Conservation (phyloP, 176 grass and related monocot species). For the Juncus effusus region DNA sequence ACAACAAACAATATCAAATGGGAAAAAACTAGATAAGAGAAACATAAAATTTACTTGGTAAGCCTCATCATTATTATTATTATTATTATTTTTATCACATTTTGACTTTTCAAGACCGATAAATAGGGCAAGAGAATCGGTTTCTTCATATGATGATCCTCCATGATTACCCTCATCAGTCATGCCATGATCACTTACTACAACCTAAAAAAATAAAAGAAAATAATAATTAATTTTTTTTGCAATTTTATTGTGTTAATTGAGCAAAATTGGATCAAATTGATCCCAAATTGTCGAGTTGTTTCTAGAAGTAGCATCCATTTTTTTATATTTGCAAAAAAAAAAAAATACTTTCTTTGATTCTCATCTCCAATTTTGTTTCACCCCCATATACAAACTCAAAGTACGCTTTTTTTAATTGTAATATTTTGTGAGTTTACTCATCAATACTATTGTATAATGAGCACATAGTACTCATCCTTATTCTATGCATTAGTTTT, state of each 20-base stretch:
- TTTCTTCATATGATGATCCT: slow-evolving; percentile 91
- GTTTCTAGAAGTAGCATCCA: too few species aligned
- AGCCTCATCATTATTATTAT: slow-evolving; percentile 33
- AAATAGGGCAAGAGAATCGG: slow-evolving; percentile 82
- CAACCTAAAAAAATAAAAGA: slow-evolving; percentile 44
- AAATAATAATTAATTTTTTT: slow-evolving; percentile 12
- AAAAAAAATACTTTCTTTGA: too few species aligned
- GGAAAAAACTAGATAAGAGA: slow-evolving; percentile 17
- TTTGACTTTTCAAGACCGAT: slow-evolving; percentile 38
- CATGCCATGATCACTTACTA: slow-evolving; percentile 97
- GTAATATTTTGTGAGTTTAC: too few species aligned
- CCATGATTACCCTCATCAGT: slow-evolving; percentile 90
- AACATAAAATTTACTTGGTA: slow-evolving; percentile 53
- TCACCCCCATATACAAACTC: too few species aligned
- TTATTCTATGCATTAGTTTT: too few species aligned
- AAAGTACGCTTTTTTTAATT: too few species aligned
- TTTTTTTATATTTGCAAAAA: too few species aligned
- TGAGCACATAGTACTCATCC: too few species aligned
- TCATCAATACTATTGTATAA: too few species aligned
- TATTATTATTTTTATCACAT: slow-evolving; percentile 44
- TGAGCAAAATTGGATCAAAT: too few species aligned
- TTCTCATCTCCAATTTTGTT: too few species aligned
- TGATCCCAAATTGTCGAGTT: too few species aligned
- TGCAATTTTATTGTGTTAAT: not conserved
- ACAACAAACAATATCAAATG: not conserved